Base-by-base conservation (phyloP, 2,329 filamentous ascomycete species). In the Mycocentrospora acerina region DNA sequence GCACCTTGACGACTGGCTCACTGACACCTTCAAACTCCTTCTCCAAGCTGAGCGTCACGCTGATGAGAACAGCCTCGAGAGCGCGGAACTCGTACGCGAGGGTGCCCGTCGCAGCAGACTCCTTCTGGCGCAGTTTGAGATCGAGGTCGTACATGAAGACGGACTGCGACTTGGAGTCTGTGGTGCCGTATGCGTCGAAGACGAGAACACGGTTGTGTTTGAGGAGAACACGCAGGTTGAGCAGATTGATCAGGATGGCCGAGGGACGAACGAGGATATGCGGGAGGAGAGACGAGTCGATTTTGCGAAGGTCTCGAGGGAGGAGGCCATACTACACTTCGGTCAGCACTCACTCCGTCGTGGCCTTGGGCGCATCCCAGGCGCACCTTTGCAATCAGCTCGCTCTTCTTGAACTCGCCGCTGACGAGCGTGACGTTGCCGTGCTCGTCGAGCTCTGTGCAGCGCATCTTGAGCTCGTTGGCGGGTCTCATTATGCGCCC, bases 111-210 rank as follows among this genome's bases (percentile, higher is more conserved):
- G 65, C 60, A 2, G 77, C 73, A 2, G 73, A 62, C 42, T 82
- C 77, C 65, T 90, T 91, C 61, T 95, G 89, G 48, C 88, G 85
- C 29, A 98, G 75, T 64, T 95, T 95, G 10, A 88, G 88, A 66
- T 97, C 90, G 14, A 98, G 73, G 61, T 97, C 93, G 69, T 97
- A 96, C 82, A 98, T 95, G 71, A 98, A 98, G 11, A 93, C 82
- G 4, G 90, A 95, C 66, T 97, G 93, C 22, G 91, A 90, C 60
- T 96, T 95, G 0, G 90, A 94, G 54, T 94, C 89, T 43, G 89
- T 90, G 27, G 89, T 93, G 19, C 93, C 93, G 68, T 95, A 97
- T 11, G 93, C 88, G 60, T 97, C 93, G 64, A 98, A 97, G 4
- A 98, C 84, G 16, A 98, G 80, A 6, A 98, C 90, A 16, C 90